Conservation (phyloP, 202 grass and related monocot species). For the Sporobolus alterniflorus region DNA sequence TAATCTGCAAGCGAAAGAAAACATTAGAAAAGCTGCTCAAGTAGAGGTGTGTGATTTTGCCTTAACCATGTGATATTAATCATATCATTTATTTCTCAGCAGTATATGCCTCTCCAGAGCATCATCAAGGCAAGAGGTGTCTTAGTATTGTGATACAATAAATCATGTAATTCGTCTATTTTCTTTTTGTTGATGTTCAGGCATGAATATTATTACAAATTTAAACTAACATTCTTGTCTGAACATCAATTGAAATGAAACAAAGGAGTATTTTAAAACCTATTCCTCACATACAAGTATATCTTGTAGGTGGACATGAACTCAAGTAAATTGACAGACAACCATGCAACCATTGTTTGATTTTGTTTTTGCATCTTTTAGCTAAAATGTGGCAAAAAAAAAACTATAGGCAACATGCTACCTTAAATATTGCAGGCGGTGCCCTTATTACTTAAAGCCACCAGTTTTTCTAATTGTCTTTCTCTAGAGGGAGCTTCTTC, state of each 20-base stretch:
- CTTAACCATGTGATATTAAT: conserved; percentile 14
- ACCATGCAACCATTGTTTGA: neutral
- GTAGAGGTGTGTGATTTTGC: conserved; percentile 56
- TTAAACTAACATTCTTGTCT: no score
- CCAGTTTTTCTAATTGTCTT: conserved; percentile 32
- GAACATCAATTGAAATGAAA: no score
- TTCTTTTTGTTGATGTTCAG: no score
- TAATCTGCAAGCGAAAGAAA: conserved; percentile 82
- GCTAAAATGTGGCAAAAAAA: neutral
- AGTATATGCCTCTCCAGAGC: neutral
- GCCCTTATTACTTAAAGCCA: conserved; percentile 11
- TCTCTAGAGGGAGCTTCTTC: conserved; percentile 82
- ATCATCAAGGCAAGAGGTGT: no score
- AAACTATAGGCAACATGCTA: neutral
- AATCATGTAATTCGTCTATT: no score
- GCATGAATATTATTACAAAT: no score
- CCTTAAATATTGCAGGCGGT: neutral
- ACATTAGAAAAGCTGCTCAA: conserved; percentile 78
- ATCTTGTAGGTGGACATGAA: neutral
- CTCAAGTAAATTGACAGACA: neutral
- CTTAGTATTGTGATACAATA: no score
- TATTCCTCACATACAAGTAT: neutral
- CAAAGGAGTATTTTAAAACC: neutral
- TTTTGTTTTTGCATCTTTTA: neutral
- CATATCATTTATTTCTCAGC: neutral